A percentile compares a stretch with the other conserved stretches of the same genome.
phyloP scores from a whole-genome alignment of 1,284 basidiomycete genomes.

The Apiotrichum laibachii region DNA sequence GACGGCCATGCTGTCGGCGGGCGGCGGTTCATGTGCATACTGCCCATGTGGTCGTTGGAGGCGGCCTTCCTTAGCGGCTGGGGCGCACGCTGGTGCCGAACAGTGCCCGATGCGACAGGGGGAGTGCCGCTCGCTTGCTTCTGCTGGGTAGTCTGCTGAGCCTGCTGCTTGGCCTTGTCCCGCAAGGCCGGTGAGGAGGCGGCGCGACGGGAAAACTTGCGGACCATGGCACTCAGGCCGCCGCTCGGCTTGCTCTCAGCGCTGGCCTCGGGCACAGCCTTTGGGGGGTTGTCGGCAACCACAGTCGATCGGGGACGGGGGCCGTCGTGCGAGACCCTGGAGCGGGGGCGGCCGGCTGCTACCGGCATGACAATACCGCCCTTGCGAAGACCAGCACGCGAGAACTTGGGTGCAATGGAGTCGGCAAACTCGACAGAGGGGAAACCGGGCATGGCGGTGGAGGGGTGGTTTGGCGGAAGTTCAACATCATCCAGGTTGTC shows the following conservation, averaged over 20 bases:
- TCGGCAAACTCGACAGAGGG: constrained; percentile 13
- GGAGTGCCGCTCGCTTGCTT: neutral
- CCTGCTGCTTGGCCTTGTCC: constrained; percentile 1
- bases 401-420: constrained; percentile 15
- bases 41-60: no score
- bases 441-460: constrained; percentile 15
- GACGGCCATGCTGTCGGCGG: no score
- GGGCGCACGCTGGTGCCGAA: no score
- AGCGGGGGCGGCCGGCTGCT: neutral
- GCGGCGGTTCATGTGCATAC: no score
- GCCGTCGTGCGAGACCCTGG: neutral
- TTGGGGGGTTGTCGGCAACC: neutral
- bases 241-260: neutral
- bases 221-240: neutral
- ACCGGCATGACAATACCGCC: constrained; percentile 15
- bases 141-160: neutral
- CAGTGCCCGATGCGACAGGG: no score
- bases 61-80: no score
- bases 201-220: constrained; percentile 2
- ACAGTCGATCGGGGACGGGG: neutral
- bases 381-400: constrained; percentile 5
- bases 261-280: neutral
- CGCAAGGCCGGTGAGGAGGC: neutral
- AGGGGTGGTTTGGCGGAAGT: constrained; percentile 8
- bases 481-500: neutral